A percentile compares a stretch with the other conserved stretches of the same genome.
Evolutionary conservation across 2,329 filamentous ascomycete species (phyloP).

Genomic region (Monilinia aucupariae): DNA sequence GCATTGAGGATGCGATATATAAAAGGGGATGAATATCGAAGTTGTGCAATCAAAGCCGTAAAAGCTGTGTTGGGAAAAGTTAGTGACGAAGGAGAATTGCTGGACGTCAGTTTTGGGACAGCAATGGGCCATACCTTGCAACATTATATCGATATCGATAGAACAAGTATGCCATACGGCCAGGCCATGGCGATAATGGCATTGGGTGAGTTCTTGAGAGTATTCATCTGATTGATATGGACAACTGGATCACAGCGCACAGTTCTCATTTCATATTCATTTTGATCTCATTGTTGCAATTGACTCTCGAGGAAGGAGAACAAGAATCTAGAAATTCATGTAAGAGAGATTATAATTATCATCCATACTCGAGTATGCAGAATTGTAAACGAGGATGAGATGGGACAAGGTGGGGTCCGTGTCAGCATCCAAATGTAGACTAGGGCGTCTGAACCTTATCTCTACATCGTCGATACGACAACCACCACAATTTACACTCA

Average conservation of each 20-base stretch:
- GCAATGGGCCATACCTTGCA: slow-evolving; percentile 68
- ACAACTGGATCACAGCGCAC: neutral
- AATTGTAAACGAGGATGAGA: neutral
- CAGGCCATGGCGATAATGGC: slow-evolving; percentile 84
- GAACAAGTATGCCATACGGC: slow-evolving; percentile 79
- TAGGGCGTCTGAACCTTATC: neutral
- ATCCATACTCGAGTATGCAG: too few species aligned
- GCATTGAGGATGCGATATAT: slow-evolving; percentile 66
- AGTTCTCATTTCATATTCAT: too few species aligned
- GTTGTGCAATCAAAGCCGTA: slow-evolving; percentile 59
- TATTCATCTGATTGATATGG: slow-evolving; percentile 8
- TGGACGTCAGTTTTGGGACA: slow-evolving; percentile 72
- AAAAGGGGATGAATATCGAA: slow-evolving; percentile 50
- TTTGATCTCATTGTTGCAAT: neutral
- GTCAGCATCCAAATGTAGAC: neutral
- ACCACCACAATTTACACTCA: too few species aligned
- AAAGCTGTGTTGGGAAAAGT: slow-evolving; percentile 62
- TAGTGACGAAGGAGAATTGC: slow-evolving; percentile 61
- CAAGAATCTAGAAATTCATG: neutral
- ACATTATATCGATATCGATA: slow-evolving; percentile 70
- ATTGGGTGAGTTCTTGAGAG: slow-evolving; percentile 64
- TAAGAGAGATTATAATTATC: too few species aligned
- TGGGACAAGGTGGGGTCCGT: neutral
- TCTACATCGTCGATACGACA: too few species aligned
- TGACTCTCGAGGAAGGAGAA: too few species aligned